These are phyloP conservation scores for Paecilomyces variotii DNA, from an alignment of 2,329 filamentous ascomycete genomes.

Conservation along the genomic window DNA sequence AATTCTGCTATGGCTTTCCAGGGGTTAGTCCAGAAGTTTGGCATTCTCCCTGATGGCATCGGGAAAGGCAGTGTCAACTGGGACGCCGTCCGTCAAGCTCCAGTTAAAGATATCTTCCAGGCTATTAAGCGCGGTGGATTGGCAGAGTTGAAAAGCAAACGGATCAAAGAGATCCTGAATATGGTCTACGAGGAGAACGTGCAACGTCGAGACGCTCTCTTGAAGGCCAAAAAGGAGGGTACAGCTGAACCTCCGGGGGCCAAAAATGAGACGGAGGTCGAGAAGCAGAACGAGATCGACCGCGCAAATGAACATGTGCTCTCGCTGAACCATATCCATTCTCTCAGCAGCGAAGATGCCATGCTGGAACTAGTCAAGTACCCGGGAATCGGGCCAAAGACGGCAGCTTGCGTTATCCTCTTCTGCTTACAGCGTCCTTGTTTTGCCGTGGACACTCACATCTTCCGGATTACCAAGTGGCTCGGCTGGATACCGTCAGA, in stretches of 20 bases:
- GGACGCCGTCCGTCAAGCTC: conserved; percentile 58
- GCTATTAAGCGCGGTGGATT: conserved; percentile 66
- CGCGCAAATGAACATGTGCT: conserved; percentile 53
- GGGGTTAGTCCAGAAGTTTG: conserved; percentile 57
- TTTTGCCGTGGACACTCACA: conserved; percentile 60
- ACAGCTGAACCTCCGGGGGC: conserved; percentile 39
- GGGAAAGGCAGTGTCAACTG: conserved; percentile 68
- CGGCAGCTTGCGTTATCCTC: conserved; percentile 55
- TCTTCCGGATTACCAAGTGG: conserved; percentile 56
- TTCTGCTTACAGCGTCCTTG: conserved; percentile 57
- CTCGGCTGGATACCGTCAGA: conserved; percentile 52
- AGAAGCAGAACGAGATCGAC: conserved; percentile 51
- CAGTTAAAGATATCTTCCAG: conserved; percentile 54
- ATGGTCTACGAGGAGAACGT: conserved; percentile 63
- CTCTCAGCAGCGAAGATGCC: conserved; percentile 47
- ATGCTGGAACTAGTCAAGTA: conserved; percentile 51
- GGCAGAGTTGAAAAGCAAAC: conserved; percentile 59
- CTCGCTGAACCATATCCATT: conserved; percentile 56
- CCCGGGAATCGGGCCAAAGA: conserved; percentile 59
- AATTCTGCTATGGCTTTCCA: conserved; percentile 61
- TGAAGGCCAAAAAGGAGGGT: conserved; percentile 35
- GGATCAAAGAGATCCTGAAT: conserved; percentile 67
- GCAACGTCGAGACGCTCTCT: conserved; percentile 44
- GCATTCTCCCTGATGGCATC: conserved; percentile 53
- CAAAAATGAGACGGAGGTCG: conserved; percentile 32